Base-by-base conservation (phyloP, 2,329 filamentous ascomycete genomes). In the Colletotrichum lini region DNA sequence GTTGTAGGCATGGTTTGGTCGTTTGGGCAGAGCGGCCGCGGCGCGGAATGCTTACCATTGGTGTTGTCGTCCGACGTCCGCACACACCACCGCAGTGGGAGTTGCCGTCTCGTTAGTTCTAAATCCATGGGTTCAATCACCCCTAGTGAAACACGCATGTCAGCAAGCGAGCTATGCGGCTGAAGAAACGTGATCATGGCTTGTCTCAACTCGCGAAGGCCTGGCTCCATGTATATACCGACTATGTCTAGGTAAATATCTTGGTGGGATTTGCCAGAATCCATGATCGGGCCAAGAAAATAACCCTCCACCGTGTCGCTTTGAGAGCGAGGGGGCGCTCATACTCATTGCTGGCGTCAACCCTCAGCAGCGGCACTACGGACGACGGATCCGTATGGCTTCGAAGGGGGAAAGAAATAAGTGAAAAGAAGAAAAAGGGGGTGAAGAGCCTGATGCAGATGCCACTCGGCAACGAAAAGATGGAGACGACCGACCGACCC, bases 181-280 rank as follows among this genome's bases (percentile, higher is more conserved):
- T 68, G 58, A 59, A 72, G 69, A 69, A 68, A 40, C 45, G 45
- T 40, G 58, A 53, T 30, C 67, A 59, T 53, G 61, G 38, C 60
- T 44, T 38, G 52, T 21, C 47, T 65, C 13, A 21, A 45, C 45
- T 21, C 56, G 59, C 13, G 21, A 45, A 45, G 56, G n/a, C 45
- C 35, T 23, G 53, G 52, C 26, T 12, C 66, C 63, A 50, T 53
- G 40, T 59, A 35, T 10, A 35, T 35, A 30, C 30, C 30, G 30
- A 30, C 30, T 30, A 2, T 9, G 30, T 35, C 30, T 35, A 35
- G 9, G 30, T 35, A 35, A 9, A 35, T 35, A 16, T 54, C 26
- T 38, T 30, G n/a, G 64, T 70, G 64, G 8, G 44, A 15, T 67
- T 67, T 26, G 35, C 49, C 44, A 42, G 40, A 56, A 58, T 38